Percentiles rank a stretch among this genome's conserved stretches.
Conservation (phyloP, 345 rosid species). For the Gossypium australe region DNA sequence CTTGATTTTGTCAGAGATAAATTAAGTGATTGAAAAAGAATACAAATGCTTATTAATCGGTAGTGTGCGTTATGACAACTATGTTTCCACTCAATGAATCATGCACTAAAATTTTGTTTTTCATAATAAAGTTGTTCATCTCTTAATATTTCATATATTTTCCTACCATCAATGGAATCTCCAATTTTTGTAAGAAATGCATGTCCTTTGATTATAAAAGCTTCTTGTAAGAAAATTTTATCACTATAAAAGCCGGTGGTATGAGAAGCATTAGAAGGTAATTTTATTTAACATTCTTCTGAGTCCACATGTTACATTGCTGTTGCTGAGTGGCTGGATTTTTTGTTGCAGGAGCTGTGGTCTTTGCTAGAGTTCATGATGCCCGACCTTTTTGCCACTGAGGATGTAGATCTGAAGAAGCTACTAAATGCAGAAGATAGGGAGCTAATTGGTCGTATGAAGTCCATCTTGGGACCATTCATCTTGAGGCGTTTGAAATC, state of each 20-base stretch:
- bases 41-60: background rate
- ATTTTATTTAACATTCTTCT: background rate
- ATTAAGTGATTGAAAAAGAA: background rate
- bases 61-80: background rate
- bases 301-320: slow-evolving; percentile 7
- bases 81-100: background rate
- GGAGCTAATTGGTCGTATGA: slow-evolving; percentile 78
- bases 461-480: slow-evolving; percentile 93
- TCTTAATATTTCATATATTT: background rate
- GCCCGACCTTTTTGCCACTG: slow-evolving; percentile 93
- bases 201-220: background rate
- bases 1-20: background rate
- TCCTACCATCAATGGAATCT: background rate
- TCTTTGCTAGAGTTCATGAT: slow-evolving; percentile 92
- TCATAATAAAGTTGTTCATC: background rate
- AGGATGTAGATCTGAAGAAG: slow-evolving; percentile 87
- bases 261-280: background rate
- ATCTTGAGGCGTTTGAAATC: slow-evolving; percentile 91
- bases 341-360: slow-evolving; percentile 75
- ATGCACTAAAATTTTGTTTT: background rate
- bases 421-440: slow-evolving; percentile 76
- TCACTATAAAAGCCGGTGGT: background rate
- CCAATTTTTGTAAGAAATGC: background rate
- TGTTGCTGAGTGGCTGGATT: slow-evolving; percentile 18
- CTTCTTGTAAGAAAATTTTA: background rate